Conservation (phyloP, 257 asterid genomes). For the Verbena officinalis region DNA sequence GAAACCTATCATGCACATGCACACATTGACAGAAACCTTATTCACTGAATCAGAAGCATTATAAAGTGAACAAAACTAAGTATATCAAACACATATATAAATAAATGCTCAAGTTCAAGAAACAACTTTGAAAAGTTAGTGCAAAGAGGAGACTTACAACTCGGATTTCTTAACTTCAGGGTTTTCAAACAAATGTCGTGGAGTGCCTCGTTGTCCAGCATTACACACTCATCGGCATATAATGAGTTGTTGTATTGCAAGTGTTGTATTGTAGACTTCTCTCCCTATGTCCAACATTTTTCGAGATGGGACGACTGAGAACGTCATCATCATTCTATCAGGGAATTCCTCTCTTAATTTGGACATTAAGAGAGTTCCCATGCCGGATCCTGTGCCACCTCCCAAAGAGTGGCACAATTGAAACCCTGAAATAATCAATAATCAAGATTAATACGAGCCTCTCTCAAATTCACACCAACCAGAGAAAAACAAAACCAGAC, state of each 20-base stretch:
- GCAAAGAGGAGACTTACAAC: constrained; percentile 47
- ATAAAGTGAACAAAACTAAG: too few species aligned
- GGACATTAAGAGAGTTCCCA: constrained; percentile 55
- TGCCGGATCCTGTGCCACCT: constrained; percentile 58
- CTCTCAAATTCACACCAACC: too few species aligned
- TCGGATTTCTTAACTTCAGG: constrained; percentile 55
- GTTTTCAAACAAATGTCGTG: constrained; percentile 55
- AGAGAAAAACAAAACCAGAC: neutral
- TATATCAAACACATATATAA: too few species aligned
- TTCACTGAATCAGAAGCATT: too few species aligned
- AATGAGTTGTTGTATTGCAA: constrained; percentile 54
- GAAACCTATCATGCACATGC: too few species aligned
- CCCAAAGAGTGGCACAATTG: constrained; percentile 59
- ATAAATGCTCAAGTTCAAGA: too few species aligned
- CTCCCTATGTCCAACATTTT: constrained; percentile 54
- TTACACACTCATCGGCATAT: constrained; percentile 63
- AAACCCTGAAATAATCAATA: constrained; percentile 37
- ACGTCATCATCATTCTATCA: constrained; percentile 56
- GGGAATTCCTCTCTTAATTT: constrained; percentile 59
- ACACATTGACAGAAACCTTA: too few species aligned
- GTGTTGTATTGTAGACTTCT: constrained; percentile 55
- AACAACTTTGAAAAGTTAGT: too few species aligned
- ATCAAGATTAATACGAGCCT: too few species aligned
- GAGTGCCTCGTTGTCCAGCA: constrained; percentile 54
- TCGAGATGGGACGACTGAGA: constrained; percentile 55